Evolutionary conservation across 306 rosid genomes (phyloP), one percentile per base, ranked within the genome.

Genomic region (Casuarina glauca): DNA sequence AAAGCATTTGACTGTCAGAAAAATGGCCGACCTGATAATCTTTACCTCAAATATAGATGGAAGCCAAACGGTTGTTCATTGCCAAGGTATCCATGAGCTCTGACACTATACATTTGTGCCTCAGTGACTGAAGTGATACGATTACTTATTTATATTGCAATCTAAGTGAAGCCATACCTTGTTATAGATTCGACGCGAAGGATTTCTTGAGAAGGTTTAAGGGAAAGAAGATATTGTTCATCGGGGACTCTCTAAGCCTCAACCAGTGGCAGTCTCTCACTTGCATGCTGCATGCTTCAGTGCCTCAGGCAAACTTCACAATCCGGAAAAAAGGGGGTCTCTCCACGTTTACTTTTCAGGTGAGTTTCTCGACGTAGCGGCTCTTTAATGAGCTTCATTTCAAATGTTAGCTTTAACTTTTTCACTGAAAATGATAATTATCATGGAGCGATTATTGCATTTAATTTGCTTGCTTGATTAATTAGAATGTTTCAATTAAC

Each of bases 231-330:
- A 81, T 88, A 83, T 36, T 83, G 61, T 85, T 88, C 53, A 83
- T 85, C 32, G 91, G 89, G 41, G 91, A 88, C 68, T 88, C 89
- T 19, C 44, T 88, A 26, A 88, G 86, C 67, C 78, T 78, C 52
- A 88, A 88, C 20, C 91, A 88, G 32, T 85, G 89, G 91, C 84
- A 78, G 26, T 88, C 91, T 15, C 86, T 88, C 26, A 70, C 75
- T 32, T 88, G 91, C 76, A 75, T 85, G 86, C 41, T 88, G 74
- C 84, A 83, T 73, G 72, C 73, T 75, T 69, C 91, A 11, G 83
- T 48, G 71, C 86, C 89, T 26, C 76, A 64, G 8, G 70, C 86
- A n/a, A 46, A 73, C 2, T 88, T 74, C 73, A 74, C 42, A 13
- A 2, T 84, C 48, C 26, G 80, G 43, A 87, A 87, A 44, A 72